Evolutionary conservation across 805 yeast species (phyloP).

Genomic region (Torulaspora quercuum): DNA sequence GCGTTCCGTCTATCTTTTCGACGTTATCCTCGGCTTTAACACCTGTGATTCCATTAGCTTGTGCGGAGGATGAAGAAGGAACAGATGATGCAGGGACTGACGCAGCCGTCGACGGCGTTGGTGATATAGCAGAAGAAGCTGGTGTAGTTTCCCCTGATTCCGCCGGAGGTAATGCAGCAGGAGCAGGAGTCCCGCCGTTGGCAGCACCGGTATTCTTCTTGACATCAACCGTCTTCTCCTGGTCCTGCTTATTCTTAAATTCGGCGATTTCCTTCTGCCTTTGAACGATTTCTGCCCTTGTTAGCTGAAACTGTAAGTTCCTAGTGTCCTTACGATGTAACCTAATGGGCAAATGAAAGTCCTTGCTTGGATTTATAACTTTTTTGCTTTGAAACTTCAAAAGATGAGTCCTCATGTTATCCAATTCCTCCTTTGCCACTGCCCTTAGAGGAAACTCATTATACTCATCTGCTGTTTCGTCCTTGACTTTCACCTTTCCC

Average conservation of each 20-base stretch:
- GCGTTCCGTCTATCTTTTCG: constrained; percentile 11
- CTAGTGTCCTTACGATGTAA: constrained; percentile 92
- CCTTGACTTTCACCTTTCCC: constrained; percentile 19
- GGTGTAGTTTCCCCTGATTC: constrained; percentile 5
- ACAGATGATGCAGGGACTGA: constrained; percentile 4
- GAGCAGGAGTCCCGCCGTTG: constrained; percentile 12
- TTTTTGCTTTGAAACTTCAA: constrained; percentile 73
- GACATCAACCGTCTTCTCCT: constrained; percentile 34
- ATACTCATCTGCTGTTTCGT: constrained; percentile 33
- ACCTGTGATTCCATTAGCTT: constrained; percentile 4
- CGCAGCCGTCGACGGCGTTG: constrained; percentile 7
- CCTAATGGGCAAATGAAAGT: constrained; percentile 79
- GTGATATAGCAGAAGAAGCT: constrained; percentile 5
- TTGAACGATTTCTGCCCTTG: constrained; percentile 69
- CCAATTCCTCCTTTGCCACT: constrained; percentile 66
- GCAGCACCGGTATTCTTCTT: constrained; percentile 19
- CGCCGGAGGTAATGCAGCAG: constrained; percentile 5
- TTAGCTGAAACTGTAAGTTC: constrained; percentile 80
- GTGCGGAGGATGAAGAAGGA: constrained; percentile 1
- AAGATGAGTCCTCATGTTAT: constrained; percentile 72
- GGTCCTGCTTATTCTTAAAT: constrained; percentile 36
- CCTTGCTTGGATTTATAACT: constrained; percentile 64
- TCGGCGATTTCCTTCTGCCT: constrained; percentile 49
- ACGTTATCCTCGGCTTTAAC: constrained; percentile 8
- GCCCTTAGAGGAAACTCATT: constrained; percentile 55